These are phyloP conservation scores for Cryptococcus wingfieldii DNA, from an alignment of 1,284 basidiomycete species.

Conservation along the genomic window DNA sequence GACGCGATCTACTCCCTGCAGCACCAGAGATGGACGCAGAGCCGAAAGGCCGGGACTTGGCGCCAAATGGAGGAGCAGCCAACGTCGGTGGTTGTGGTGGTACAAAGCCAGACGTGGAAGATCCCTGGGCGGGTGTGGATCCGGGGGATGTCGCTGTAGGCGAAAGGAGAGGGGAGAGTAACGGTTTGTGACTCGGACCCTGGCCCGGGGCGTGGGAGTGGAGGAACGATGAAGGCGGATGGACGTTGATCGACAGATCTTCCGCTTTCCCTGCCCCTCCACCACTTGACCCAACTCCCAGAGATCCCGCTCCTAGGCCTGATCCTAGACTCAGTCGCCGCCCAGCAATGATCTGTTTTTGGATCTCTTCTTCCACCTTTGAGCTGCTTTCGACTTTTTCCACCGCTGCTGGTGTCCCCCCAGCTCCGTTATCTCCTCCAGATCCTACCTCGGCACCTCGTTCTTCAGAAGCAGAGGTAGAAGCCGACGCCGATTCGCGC, in stretches of 20 bases:
- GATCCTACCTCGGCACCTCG: neutral
- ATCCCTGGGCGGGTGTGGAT: neutral
- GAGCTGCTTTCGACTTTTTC: too few species aligned
- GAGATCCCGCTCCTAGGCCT: conserved; percentile 27
- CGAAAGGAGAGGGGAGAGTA: neutral
- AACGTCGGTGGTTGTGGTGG: neutral
- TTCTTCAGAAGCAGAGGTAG: neutral
- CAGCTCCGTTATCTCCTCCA: neutral
- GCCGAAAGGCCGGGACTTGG: neutral
- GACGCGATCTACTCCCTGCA: neutral
- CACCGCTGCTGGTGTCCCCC: neutral
- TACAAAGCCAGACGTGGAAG: neutral
- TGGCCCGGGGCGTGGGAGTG: neutral
- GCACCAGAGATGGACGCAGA: conserved; percentile 3
- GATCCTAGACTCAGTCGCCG: conserved; percentile 38
- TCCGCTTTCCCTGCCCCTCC: neutral
- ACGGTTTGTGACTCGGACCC: neutral
- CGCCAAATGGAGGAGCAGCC: conserved; percentile 13
- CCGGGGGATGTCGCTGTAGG: neutral
- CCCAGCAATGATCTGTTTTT: conserved; percentile 9
- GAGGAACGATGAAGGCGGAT: neutral
- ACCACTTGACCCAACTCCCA: too few species aligned
- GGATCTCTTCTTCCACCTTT: neutral
- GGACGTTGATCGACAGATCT: neutral
- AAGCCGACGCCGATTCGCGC: neutral